Evolutionary conservation across 495 filamentous ascomycete genomes (phyloP).

Genomic region (Rhypophila decipiens): DNA sequence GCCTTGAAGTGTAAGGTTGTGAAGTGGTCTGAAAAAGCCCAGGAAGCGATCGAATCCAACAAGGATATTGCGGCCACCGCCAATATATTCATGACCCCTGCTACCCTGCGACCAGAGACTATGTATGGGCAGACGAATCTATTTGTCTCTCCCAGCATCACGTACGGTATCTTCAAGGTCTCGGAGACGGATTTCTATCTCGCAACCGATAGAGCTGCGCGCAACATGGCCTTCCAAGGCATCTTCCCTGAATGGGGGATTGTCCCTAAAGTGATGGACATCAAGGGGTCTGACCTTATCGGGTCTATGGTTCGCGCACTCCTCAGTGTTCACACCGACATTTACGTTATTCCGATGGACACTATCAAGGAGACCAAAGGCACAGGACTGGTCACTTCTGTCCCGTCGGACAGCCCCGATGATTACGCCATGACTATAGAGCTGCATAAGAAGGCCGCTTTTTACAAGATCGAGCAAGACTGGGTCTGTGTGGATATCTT

Average conservation of each 20-base stretch:
- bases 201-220: constrained; percentile 77
- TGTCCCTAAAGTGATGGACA: constrained; percentile 56
- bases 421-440: constrained; percentile 83
- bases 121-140: constrained; percentile 97
- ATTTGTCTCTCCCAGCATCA: constrained; percentile 64
- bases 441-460: constrained; percentile 85
- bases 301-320: constrained; percentile 81
- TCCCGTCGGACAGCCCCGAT: constrained; percentile 91
- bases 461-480: constrained; percentile 86
- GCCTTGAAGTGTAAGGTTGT: constrained; percentile 77
- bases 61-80: constrained; percentile 67
- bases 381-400: constrained; percentile 87
- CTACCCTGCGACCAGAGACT: constrained; percentile 85
- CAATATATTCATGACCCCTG: constrained; percentile 79
- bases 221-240: constrained; percentile 89
- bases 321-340: constrained; percentile 69
- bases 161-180: constrained; percentile 6
- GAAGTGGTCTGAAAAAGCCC: constrained; percentile 67
- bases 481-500: constrained; percentile 80
- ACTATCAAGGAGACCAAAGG: constrained; percentile 80
- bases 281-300: constrained; percentile 66
- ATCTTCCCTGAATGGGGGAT: constrained; percentile 67
- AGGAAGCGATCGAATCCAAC: constrained; percentile 54
- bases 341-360: constrained; percentile 87
- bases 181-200: constrained; percentile 71